Evolutionary conservation across 2,329 filamentous ascomycete species (phyloP), one percentile per base, ranked within the genome.

Genomic region (Metarhizium album): DNA sequence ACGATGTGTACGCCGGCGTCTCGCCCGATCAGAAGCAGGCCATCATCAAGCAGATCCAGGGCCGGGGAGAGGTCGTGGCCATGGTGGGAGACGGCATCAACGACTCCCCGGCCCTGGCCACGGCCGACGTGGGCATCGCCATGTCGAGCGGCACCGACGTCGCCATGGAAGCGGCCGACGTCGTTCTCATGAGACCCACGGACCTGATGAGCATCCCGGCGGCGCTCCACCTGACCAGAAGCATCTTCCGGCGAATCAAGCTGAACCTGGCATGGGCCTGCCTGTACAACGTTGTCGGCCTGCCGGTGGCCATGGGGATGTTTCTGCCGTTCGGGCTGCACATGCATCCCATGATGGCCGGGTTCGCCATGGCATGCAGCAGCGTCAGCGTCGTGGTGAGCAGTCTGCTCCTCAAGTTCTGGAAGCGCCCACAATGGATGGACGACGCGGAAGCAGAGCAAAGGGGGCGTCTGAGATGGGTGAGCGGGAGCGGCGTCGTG

Each of bases 61-160:
- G 75, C 0, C 68, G 75, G 47, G 89, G 89, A 54, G 80, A 90
- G 59, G 74, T 86, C 47, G 88, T 97, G 24, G 93, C 88, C 58
- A 98, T 98, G 93, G 90, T 97, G 14, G 90, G 93, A 48, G 93
- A 98, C 66, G 93, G 93, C 42, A 96, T 98, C 77, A 98, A 98
- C 68, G 93, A 98, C 71, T 95, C 90, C 0, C 93, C 93, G 0
- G 93, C 93, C 1, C 80, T 98, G 11, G 93, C 90, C 0, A 95
- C 90, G 0, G 90, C 93, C 11, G 84, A 95, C 59, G 83, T 97
- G 27, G 93, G 93, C 56, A 95, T 98, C 58, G 90, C 90, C 52
- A 88, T 98, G 68, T 80, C 88, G 4, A 90, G 84, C 7, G 93
- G 93, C 51, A 97, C 93, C 0, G 93, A 97, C 64, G 91, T 98